Evolutionary conservation across 1,139 yeast species (phyloP).

Genomic region (Nakaseomyces delphensis): DNA sequence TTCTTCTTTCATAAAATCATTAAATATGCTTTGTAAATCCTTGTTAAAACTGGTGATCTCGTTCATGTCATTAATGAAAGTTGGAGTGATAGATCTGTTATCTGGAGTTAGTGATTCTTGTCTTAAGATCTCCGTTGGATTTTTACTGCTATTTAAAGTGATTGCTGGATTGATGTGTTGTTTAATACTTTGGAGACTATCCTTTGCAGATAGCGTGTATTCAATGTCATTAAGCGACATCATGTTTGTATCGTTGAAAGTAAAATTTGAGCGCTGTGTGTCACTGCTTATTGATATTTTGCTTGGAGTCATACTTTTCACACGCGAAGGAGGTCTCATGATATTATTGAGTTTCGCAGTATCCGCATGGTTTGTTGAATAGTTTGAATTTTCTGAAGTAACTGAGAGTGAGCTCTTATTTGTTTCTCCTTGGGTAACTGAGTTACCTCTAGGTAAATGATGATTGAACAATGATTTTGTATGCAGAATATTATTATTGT

Average conservation of each 20-base stretch:
- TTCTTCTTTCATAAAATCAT: slow-evolving; percentile 7
- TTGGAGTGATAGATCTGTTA: not conserved
- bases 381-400: not conserved
- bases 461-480: slow-evolving; percentile 4
- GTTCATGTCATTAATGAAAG: slow-evolving; percentile 1
- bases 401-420: not conserved
- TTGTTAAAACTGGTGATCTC: slow-evolving; percentile 6
- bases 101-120: slow-evolving; percentile 3
- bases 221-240: slow-evolving; percentile 1
- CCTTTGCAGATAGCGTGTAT: not conserved
- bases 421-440: not conserved
- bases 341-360: not conserved
- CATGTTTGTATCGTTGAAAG: not conserved
- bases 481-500: slow-evolving; percentile 5
- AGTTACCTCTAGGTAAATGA: not conserved
- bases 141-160: slow-evolving; percentile 1
- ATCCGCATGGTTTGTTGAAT: not conserved
- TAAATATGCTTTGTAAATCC: slow-evolving; percentile 8
- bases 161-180: slow-evolving; percentile 3
- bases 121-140: slow-evolving; percentile 1
- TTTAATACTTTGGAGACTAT: not conserved
- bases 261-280: not conserved
- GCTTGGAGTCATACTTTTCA: slow-evolving; percentile 2
- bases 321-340: slow-evolving; percentile 4
- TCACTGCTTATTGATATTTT: slow-evolving; percentile 2